Percentiles rank a stretch among this genome's conserved stretches.
Conservation (phyloP, 2,329 filamentous ascomycete genomes). For the Onygenales sp. region DNA sequence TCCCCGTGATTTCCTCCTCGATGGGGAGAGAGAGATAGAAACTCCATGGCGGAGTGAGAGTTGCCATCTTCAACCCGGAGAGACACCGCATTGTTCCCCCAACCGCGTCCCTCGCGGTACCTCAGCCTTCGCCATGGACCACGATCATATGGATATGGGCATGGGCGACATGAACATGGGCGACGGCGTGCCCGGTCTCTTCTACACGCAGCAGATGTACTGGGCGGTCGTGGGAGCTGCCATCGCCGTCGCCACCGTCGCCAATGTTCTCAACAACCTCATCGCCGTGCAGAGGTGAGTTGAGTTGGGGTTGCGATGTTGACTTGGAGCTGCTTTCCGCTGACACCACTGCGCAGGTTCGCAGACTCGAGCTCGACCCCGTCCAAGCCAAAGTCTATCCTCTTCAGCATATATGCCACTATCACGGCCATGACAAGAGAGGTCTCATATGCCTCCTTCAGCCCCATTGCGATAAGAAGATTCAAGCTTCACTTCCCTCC, state of each 20-base stretch:
- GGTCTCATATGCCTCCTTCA: slow-evolving; percentile 37
- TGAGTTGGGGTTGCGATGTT: slow-evolving; percentile 4
- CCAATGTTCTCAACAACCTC: slow-evolving; percentile 37
- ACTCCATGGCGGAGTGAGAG: not conserved
- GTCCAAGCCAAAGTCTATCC: slow-evolving; percentile 44
- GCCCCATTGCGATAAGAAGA: slow-evolving; percentile 23
- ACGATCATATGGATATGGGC: slow-evolving; percentile 13
- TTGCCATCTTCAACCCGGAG: not conserved
- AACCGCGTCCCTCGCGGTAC: not conserved
- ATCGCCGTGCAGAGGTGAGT: slow-evolving; percentile 42
- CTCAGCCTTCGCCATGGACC: not conserved
- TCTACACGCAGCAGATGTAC: slow-evolving; percentile 43
- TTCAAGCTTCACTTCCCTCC: slow-evolving; percentile 29
- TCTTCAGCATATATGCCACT: slow-evolving; percentile 42
- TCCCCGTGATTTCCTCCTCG: not conserved
- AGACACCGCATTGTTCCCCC: not conserved
- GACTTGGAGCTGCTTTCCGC: not conserved
- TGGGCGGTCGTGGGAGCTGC: slow-evolving; percentile 40
- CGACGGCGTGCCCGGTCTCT: slow-evolving; percentile 34
- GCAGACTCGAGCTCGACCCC: slow-evolving; percentile 34
- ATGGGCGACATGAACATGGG: slow-evolving; percentile 21
- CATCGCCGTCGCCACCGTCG: slow-evolving; percentile 24
- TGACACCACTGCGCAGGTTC: slow-evolving; percentile 27
- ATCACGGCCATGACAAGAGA: slow-evolving; percentile 46
- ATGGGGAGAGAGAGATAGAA: not conserved